A percentile compares a stretch with the other conserved stretches of the same genome.
These are phyloP conservation scores for Boletus barrowsii DNA, from an alignment of 768 basidiomycete genomes.

Conservation along the genomic window DNA sequence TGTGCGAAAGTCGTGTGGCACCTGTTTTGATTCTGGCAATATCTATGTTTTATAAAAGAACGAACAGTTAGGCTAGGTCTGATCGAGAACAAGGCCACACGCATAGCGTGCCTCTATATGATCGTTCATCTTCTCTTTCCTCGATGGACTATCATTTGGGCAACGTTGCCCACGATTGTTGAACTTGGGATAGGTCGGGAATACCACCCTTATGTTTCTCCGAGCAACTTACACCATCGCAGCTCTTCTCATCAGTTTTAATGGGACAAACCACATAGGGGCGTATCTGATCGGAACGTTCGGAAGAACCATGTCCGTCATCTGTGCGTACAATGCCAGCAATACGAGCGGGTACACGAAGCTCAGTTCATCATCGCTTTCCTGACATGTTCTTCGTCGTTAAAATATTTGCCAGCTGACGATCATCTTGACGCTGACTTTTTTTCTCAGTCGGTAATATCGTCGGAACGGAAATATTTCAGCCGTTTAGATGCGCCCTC, in stretches of 20 bases:
- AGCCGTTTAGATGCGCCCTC: conserved; percentile 16
- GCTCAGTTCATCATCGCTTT: conserved; percentile 1
- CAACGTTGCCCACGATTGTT: no score
- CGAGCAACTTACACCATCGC: no score
- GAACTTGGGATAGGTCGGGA: no score
- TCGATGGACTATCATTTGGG: no score
- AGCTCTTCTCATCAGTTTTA: conserved; percentile 20
- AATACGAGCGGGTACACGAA: conserved; percentile 29
- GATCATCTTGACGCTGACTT: conserved; percentile 12
- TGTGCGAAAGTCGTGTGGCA: no score
- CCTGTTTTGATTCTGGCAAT: neutral
- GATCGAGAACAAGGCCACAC: no score
- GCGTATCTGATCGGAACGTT: conserved; percentile 14
- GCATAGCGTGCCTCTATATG: conserved; percentile 37
- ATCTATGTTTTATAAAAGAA: conserved; percentile 32
- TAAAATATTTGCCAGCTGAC: conserved; percentile 8
- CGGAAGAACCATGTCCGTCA: neutral
- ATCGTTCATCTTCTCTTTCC: conserved; percentile 28
- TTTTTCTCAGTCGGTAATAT: conserved; percentile 7
- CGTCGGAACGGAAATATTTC: conserved; percentile 18
- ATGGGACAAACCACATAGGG: conserved; percentile 15
- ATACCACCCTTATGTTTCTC: no score
- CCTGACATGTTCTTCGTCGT: neutral
- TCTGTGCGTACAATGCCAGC: conserved; percentile 27
- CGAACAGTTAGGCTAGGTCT: conserved; percentile 32